Conservation (phyloP, 768 basidiomycete genomes). For the Suillus clintonianus region DNA sequence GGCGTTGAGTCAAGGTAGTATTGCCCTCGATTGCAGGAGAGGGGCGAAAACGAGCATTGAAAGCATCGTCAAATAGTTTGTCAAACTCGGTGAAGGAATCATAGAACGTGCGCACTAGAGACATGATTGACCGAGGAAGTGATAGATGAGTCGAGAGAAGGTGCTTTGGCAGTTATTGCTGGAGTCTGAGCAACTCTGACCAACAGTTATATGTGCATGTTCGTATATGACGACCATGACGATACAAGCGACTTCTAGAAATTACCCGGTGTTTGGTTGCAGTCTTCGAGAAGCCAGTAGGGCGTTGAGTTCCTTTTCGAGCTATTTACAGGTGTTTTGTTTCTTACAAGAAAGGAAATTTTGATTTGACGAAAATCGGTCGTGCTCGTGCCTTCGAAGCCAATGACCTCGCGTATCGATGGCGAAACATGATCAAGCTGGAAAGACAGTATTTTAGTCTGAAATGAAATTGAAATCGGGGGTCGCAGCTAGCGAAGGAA, state of each 20-base stretch:
- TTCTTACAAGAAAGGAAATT: no score
- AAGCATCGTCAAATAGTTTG: conserved; percentile 42
- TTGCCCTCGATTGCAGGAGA: conserved; percentile 6
- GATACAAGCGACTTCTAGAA: background rate
- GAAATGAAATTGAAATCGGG: no score
- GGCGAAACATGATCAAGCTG: no score
- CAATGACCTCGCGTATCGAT: no score
- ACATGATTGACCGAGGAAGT: conserved; percentile 17
- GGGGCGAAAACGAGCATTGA: conserved; percentile 25
- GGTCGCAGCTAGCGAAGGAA: no score
- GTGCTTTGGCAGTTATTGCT: background rate
- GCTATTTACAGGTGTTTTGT: no score
- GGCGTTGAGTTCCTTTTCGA: no score
- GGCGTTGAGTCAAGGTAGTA: conserved; percentile 7
- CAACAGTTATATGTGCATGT: background rate
- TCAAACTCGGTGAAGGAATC: conserved; percentile 44
- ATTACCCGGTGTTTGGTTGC: background rate
- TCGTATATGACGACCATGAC: background rate
- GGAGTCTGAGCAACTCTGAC: background rate
- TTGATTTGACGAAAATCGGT: no score
- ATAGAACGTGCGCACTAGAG: conserved; percentile 28
- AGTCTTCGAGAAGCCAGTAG: no score
- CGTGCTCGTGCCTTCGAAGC: no score
- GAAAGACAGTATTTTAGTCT: no score
- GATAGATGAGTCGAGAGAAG: background rate